Evolutionary conservation across 441 rosid species (phyloP), one percentile per base, ranked within the genome.

Genomic region (Mallotus japonicus): DNA sequence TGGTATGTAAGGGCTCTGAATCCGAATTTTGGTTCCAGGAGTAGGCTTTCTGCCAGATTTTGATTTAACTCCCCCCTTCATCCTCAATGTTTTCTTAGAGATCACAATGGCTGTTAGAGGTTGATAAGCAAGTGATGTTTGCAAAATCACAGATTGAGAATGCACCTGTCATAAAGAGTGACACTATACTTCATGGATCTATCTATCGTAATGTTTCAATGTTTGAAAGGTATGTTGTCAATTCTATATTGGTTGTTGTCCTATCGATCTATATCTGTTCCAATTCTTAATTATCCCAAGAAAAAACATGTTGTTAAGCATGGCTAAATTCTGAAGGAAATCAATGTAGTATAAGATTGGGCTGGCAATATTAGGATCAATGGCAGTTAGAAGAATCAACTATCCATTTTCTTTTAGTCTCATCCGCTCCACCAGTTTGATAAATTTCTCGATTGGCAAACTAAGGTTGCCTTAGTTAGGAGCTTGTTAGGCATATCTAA

Each of bases 101-200:
- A 77, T 81, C 85, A 17, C 76, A 78, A 50, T 83, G 78, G 88
- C 79, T 84, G 77, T 89, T 87, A 28, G 75, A 77, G 37, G 90
- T 79, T 69, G 93, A 89, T 64, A 79, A 70, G 67, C 87, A 89
- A 78, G 72, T 93, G 67, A 40, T 84, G 53, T 40, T 74, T 77
- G 89, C 88, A 62, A 89, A 84, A 85, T 78, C 76, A 16, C 87
- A 88, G 83, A 93, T 93, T 47, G 83, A 83, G 85, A 89, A 85
- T 82, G 82, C 95, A 76, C 84, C 86, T 8, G 53, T 65, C 16
- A 20, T 85, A 17, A 54, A 78, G 76, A 77, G 77, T 71, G 86
- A 89, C 75, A 74, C 67, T 13, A 66, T 50, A 69, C 87, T 92
- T 65, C 86, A 85, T 56, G 84, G 83, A 51, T 87, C 95, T 84